These are phyloP conservation scores for Boletus sp. DNA, from an alignment of 1,284 basidiomycete species.

Conservation along the genomic window DNA sequence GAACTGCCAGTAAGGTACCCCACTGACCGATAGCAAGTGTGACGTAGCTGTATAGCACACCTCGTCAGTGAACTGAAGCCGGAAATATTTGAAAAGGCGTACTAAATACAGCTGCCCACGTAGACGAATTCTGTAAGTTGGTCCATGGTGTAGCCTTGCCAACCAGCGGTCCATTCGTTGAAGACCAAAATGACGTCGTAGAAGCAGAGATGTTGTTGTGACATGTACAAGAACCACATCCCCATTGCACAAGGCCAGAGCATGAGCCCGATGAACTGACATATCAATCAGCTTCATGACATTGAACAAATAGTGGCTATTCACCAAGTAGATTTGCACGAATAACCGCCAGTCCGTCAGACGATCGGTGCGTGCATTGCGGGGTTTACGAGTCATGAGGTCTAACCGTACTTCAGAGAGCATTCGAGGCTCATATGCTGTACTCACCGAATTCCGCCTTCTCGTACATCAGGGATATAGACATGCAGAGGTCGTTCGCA, in stretches of 20 bases:
- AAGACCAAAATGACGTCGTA: constrained; percentile 46
- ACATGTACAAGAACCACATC: constrained; percentile 48
- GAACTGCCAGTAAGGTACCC: constrained; percentile 38
- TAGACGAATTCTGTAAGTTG: constrained; percentile 39
- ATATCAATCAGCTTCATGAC: constrained; percentile 1
- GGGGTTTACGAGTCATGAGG: constrained; percentile 62
- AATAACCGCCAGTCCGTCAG: constrained; percentile 45
- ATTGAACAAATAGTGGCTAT: constrained; percentile 5
- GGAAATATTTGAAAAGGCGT: constrained; percentile 28
- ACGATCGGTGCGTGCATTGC: constrained; percentile 62
- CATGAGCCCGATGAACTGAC: constrained; percentile 50
- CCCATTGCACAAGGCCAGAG: constrained; percentile 48
- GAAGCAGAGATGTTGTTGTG: constrained; percentile 39
- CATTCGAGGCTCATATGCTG: not conserved
- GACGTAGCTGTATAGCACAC: constrained; percentile 41
- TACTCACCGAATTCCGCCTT: constrained; percentile 40
- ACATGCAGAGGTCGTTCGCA: constrained; percentile 43
- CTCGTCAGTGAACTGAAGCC: constrained; percentile 16
- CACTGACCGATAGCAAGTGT: constrained; percentile 43
- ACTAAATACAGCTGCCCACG: constrained; percentile 48
- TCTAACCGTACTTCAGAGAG: constrained; percentile 24
- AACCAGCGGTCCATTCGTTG: constrained; percentile 43
- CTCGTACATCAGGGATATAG: constrained; percentile 44
- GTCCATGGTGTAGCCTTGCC: constrained; percentile 33
- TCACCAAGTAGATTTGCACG: constrained; percentile 37